Percentiles rank a stretch among this genome's conserved stretches.
phyloP scores from a whole-genome alignment of 2,329 filamentous ascomycete genomes.

The Stemphylium beticola region DNA sequence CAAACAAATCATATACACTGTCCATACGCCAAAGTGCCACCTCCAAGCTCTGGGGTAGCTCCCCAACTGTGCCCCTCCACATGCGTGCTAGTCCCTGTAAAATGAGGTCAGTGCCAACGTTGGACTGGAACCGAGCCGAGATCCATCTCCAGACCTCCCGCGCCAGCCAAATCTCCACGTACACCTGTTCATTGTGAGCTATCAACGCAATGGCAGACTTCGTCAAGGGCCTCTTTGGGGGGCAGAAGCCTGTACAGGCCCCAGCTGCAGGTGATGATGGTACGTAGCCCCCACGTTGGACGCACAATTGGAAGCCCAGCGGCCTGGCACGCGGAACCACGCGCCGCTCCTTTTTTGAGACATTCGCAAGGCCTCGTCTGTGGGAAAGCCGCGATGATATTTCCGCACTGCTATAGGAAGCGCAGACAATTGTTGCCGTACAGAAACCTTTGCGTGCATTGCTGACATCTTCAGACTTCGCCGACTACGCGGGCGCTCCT shows the following conservation, averaged over 20 bases:
- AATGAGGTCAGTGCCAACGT: conserved; percentile 35
- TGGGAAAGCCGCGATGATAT: neutral
- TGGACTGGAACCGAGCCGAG: conserved; percentile 23
- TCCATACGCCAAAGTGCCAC: neutral
- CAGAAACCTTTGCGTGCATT: neutral
- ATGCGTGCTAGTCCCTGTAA: conserved; percentile 34
- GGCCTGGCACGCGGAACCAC: conserved; percentile 13
- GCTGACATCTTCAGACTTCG: conserved; percentile 71
- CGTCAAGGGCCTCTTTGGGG: conserved; percentile 73
- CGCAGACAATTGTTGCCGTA: neutral
- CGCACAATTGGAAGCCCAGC: conserved; percentile 19
- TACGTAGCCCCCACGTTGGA: conserved; percentile 51
- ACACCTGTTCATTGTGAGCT: conserved; percentile 29
- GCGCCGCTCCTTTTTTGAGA: neutral
- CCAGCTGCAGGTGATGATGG: conserved; percentile 66
- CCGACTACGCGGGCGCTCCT: conserved; percentile 85
- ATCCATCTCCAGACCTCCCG: conserved; percentile 22
- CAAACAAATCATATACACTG: neutral
- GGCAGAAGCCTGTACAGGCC: conserved; percentile 65
- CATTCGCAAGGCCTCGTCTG: neutral
- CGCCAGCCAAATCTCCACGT: conserved; percentile 26
- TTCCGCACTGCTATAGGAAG: neutral
- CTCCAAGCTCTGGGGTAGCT: conserved; percentile 5
- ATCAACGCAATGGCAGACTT: conserved; percentile 56
- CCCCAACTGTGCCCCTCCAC: conserved; percentile 24